Conservation (phyloP, 2,329 filamentous ascomycete genomes). For the Neocatenulostroma microsporum region DNA sequence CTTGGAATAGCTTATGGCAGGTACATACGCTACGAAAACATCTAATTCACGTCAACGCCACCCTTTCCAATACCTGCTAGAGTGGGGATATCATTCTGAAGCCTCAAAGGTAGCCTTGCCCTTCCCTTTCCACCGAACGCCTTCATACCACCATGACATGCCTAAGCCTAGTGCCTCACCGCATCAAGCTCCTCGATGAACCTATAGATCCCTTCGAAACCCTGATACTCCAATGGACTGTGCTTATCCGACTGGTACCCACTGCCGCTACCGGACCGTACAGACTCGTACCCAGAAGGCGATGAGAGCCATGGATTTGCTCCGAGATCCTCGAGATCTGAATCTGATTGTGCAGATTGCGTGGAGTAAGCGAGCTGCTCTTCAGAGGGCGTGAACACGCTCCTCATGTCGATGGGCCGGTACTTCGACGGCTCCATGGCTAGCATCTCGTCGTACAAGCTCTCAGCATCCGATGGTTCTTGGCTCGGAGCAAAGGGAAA, state of each 20-base stretch:
- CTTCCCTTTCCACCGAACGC: neutral
- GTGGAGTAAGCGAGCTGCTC: conserved; percentile 27
- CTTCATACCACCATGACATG: neutral
- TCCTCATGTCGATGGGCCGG: conserved; percentile 45
- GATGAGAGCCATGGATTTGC: conserved; percentile 47
- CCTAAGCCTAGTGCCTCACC: conserved; percentile 27
- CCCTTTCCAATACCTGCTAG: no score
- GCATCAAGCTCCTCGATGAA: conserved; percentile 59
- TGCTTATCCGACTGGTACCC: conserved; percentile 29
- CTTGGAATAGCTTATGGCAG: no score
- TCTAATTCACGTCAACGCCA: no score
- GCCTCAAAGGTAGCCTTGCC: conserved; percentile 7
- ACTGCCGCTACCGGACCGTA: conserved; percentile 46
- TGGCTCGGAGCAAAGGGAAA: conserved; percentile 76
- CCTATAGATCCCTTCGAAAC: conserved; percentile 57
- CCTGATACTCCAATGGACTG: conserved; percentile 51
- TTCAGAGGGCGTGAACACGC: conserved; percentile 46
- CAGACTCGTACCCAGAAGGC: conserved; percentile 50
- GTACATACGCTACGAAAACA: no score
- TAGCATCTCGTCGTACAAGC: conserved; percentile 34
- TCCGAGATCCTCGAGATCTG: conserved; percentile 19
- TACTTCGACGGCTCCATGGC: conserved; percentile 29
- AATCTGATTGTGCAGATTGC: conserved; percentile 20
- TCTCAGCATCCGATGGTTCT: conserved; percentile 36
- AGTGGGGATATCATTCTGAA: conserved; percentile 21